Conservation (phyloP, 2,329 filamentous ascomycete genomes). For the Neopestalotiopsis sp. region DNA sequence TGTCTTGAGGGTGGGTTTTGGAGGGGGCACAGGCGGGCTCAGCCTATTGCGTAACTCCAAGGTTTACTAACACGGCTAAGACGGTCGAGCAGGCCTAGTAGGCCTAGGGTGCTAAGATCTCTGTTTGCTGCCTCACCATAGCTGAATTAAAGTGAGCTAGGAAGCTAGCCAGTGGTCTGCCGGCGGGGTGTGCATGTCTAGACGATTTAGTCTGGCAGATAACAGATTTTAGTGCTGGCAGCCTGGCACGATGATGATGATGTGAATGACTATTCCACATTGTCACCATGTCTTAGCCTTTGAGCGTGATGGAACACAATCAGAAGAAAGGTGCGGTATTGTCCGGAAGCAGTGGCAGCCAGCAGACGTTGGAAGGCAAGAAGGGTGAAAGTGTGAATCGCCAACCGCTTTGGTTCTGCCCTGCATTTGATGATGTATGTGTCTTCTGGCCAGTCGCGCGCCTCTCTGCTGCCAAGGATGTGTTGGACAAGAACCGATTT, state of each 20-base stretch:
- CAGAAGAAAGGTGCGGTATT: not conserved
- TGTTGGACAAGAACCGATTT: not conserved
- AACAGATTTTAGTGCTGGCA: not conserved
- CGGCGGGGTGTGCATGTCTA: not conserved
- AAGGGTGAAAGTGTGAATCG: not conserved
- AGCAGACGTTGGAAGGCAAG: not conserved
- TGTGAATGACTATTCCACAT: not conserved
- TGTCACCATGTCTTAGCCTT: not conserved
- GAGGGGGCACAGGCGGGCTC: not conserved
- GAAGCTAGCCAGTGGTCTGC: not conserved
- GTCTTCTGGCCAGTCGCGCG: no score
- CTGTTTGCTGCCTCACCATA: not conserved
- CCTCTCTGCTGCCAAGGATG: not conserved
- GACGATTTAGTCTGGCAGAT: not conserved
- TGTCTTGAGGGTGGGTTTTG: no score
- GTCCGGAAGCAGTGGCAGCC: not conserved
- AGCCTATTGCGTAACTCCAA: not conserved
- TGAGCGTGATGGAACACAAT: not conserved
- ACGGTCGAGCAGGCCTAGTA: not conserved
- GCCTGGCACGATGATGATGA: not conserved
- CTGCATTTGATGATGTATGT: not conserved
- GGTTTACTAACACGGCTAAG: not conserved
- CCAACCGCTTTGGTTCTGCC: not conserved
- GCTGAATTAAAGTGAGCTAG: not conserved
- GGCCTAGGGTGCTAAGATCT: not conserved